Evolutionary conservation across 1,284 basidiomycete species (phyloP), one percentile per base, ranked within the genome.

Genomic region (Apiotrichum siamense): DNA sequence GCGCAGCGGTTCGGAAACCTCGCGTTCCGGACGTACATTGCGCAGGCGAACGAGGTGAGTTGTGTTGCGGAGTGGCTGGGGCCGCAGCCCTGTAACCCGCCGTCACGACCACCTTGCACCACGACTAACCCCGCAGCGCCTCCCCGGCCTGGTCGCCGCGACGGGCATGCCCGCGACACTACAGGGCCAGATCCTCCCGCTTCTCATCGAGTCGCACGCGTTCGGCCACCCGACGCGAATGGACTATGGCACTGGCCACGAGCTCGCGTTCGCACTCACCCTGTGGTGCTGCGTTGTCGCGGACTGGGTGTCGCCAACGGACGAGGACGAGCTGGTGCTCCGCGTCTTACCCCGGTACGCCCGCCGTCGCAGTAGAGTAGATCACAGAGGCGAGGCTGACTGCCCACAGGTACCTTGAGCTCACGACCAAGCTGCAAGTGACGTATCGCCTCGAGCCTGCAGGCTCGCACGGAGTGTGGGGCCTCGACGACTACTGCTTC

Each of bases 391-490:
- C 24, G 11, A 20, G 9, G 10, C 26, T 27, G 7, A 11, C 44
- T 51, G 20, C 80, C 81, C 10, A 43, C 81, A 48, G 86, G 23
- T 98, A 97, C 67, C 75, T 94, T 40, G 78, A 80, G 35, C 77
- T 94, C 24, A 88, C 85, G 57, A 93, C 90, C 82, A 79, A 80
- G 45, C 77, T 97, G 27, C 96, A 98, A 67, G 86, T 90, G 62
- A 81, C 83, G 23, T 99, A 97, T 69, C 83, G 80, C 40, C 82
- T 98, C 7, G 94, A 98, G 73, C 94, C 94, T 4, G 93, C 94
- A 3, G 93, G 93, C 17, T 96, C 91, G 9, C 94, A 97, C 71
- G 94, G 94, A 1, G 96, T 97, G 0, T 98, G 94, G 90, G 96
- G 96, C 1, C 76, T 98, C 46, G 94, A 99, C 67, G 94, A 98